Base-by-base conservation (phyloP, 2,329 filamentous ascomycete genomes). In the Talaromyces atroroseus region DNA sequence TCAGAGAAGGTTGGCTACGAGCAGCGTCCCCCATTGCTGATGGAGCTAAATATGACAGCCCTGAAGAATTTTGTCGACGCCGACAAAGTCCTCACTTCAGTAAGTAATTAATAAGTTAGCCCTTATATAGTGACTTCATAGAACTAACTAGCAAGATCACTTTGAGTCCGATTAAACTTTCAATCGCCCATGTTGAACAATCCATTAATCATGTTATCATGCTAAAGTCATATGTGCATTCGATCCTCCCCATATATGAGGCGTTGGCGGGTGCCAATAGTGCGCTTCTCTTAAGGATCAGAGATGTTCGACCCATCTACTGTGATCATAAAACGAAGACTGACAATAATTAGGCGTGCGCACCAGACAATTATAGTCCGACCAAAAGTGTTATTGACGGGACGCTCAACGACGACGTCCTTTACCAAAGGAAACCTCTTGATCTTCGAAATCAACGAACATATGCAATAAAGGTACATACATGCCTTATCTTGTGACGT, bases 391-490 rank as follows among this genome's bases (percentile, higher is more conserved):
- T 88, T 1, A 91, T 99, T 52, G 75, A 82, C 46, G 74, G 78
- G 14, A 83, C 83, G 0, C 86, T 99, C 62, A 94, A 97, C 61
- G 82, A 88, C 8, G 89, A 96, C 67, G 89, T 91, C 0, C 82
- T 80, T 0, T 95, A 88, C 63, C 87, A 89, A 58, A 89, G 81
- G 48, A 84, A 86, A 21, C 87, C 94, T 0, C 78, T 97, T 4
- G 92, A 96, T 60, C 78, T 96, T 56, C 83, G 92, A 14, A 95
- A 96, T 59, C 92, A 97, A 68, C 81, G 92, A 60, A 89, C 88
- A 0, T 96, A 95, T 74, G 92, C 92, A 21, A 87, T 97, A 32
- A 94, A 88, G 32, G 59, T 59, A 51, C 3, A 58, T 59, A 51
- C 3, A 4, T 36, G 16, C 14, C 8, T 21, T 23, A 14, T 16